Conservation (phyloP, 2,329 filamentous ascomycete genomes). For the Cordyceps javanica region DNA sequence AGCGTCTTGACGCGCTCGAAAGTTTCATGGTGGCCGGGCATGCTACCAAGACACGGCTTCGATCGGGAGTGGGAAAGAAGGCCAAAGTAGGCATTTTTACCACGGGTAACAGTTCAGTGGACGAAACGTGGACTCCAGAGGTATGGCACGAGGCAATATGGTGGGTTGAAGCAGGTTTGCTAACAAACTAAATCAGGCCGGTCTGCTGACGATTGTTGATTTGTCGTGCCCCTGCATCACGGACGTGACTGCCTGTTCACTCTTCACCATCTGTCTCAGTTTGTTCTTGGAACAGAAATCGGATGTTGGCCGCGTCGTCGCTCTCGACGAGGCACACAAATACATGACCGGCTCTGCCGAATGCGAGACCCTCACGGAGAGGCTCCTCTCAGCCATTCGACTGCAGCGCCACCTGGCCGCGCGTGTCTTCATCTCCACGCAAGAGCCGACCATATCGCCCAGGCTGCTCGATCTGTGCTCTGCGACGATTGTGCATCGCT, state of each 20-base stretch:
- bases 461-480: slow-evolving; percentile 62
- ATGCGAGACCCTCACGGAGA: slow-evolving; percentile 50
- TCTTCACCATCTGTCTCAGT: slow-evolving; percentile 64
- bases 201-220: slow-evolving; percentile 60
- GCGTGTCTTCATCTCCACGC: slow-evolving; percentile 62
- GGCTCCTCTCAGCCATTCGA: slow-evolving; percentile 54
- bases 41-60: background rate
- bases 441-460: slow-evolving; percentile 64
- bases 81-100: background rate
- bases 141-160: background rate
- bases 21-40: slow-evolving; percentile 46
- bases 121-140: slow-evolving; percentile 9
- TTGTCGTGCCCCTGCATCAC: slow-evolving; percentile 64
- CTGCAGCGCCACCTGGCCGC: slow-evolving; percentile 62
- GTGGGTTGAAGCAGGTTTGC: no score
- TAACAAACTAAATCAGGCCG: slow-evolving; percentile 26
- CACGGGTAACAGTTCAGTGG: background rate
- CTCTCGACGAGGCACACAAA: slow-evolving; percentile 71
- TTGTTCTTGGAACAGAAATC: slow-evolving; percentile 52
- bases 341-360: slow-evolving; percentile 54
- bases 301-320: slow-evolving; percentile 50
- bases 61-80: background rate
- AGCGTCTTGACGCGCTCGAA: slow-evolving; percentile 57
- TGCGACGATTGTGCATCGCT: slow-evolving; percentile 61
- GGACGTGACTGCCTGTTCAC: slow-evolving; percentile 54